phyloP scores from a whole-genome alignment of 148 eudicot species.

The Rhododendron kiyosumense region DNA sequence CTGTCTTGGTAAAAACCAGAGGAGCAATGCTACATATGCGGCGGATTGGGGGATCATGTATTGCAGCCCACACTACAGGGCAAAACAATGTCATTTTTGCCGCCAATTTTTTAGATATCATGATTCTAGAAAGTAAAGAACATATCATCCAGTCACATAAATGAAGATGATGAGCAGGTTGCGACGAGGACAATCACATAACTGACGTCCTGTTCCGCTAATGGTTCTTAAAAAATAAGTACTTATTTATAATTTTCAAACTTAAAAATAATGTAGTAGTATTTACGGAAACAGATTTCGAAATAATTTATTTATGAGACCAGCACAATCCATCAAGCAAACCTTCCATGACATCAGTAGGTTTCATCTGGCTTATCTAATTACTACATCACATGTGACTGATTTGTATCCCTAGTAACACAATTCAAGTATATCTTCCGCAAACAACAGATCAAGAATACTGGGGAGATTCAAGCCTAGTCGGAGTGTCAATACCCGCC shows the following conservation, averaged over 20 bases:
- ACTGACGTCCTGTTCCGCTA: background rate
- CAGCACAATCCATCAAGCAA: background rate
- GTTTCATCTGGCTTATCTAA: background rate
- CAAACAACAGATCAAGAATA: conserved; percentile 41
- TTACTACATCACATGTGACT: background rate
- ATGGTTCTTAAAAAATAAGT: no score
- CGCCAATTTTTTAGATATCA: no score
- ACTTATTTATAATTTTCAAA: no score
- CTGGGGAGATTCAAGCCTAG: conserved; percentile 84
- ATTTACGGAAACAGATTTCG: no score
- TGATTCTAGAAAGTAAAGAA: no score
- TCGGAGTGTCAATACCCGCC: conserved; percentile 92
- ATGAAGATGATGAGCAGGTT: background rate
- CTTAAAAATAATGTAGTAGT: no score
- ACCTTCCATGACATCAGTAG: background rate
- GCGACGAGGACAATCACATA: background rate
- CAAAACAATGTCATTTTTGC: no score
- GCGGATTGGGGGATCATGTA: no score
- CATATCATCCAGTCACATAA: background rate
- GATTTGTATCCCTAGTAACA: background rate
- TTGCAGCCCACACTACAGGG: no score
- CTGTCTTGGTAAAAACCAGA: background rate
- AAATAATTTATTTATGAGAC: background rate
- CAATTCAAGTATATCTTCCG: background rate
- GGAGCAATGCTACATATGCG: no score